Percentiles rank a stretch among this genome's conserved stretches.
Conservation (phyloP, 192 early-diverging fungal species). For the Martensiomyces pterosporus region DNA sequence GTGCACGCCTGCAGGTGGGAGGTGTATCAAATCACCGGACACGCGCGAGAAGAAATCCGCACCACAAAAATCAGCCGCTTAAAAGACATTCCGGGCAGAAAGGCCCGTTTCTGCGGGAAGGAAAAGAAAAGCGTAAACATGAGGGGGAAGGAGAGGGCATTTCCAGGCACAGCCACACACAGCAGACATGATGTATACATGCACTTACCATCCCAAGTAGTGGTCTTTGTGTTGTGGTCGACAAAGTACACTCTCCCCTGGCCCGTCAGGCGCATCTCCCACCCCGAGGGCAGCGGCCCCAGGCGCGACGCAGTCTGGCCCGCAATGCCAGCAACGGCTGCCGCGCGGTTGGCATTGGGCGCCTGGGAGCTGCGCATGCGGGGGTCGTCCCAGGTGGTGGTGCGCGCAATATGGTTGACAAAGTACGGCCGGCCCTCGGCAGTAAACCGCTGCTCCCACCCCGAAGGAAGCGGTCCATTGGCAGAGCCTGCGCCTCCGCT, state of each 20-base stretch:
- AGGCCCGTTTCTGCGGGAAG: too few species aligned
- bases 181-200: too few species aligned
- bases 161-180: too few species aligned
- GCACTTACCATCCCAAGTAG: slow-evolving; percentile 88
- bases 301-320: slow-evolving; percentile 54
- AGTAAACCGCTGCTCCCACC: slow-evolving; percentile 77
- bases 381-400: slow-evolving; percentile 91
- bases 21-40: too few species aligned
- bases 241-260: slow-evolving; percentile 97
- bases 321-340: slow-evolving; percentile 40
- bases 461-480: slow-evolving; percentile 76
- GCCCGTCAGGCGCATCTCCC: slow-evolving; percentile 97
- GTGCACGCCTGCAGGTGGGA: too few species aligned
- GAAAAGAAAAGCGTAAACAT: too few species aligned
- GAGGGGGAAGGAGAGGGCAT: too few species aligned
- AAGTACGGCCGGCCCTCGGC: slow-evolving; percentile 82
- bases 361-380: slow-evolving; percentile 49
- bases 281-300: slow-evolving; percentile 91
- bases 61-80: too few species aligned
- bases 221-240: slow-evolving; percentile 96
- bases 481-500: slow-evolving; percentile 18
- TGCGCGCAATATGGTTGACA: slow-evolving; percentile 87
- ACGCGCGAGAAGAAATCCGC: too few species aligned
- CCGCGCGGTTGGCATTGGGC: slow-evolving; percentile 33
- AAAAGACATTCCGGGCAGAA: too few species aligned